Evolutionary conservation across 139 green algal genomes (phyloP).

Genomic region (Chlorella sorokiniana): DNA sequence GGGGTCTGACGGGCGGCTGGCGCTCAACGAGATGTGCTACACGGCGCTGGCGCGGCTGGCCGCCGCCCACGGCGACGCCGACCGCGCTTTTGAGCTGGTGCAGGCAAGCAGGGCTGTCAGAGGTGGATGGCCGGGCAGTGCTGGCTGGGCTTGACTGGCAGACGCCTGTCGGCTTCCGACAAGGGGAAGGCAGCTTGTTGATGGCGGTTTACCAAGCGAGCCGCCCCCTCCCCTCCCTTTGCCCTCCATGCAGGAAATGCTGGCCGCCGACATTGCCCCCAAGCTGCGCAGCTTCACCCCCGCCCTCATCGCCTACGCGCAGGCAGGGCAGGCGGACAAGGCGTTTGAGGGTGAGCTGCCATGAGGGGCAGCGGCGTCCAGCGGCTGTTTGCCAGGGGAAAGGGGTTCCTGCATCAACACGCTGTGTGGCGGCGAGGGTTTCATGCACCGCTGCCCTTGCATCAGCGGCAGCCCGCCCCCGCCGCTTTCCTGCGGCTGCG

Average conservation of each 20-base stretch:
- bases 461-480: too few species aligned
- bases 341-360: slow-evolving; percentile 36
- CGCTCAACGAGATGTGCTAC: slow-evolving; percentile 38
- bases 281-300: slow-evolving; percentile 61
- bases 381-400: too few species aligned
- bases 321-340: slow-evolving; percentile 36
- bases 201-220: too few species aligned
- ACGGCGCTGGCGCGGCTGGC: slow-evolving; percentile 47
- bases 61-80: slow-evolving; percentile 40
- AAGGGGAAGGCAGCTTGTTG: too few species aligned
- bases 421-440: too few species aligned
- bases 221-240: neutral
- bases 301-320: slow-evolving; percentile 52
- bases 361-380: too few species aligned
- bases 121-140: neutral
- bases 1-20: neutral
- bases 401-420: too few species aligned
- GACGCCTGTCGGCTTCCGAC: neutral
- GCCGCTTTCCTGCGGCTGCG: neutral
- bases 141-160: neutral
- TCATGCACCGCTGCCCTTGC: too few species aligned
- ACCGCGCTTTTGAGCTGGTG: slow-evolving; percentile 45
- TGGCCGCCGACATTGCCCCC: slow-evolving; percentile 22
- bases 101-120: neutral
- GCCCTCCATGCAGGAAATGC: slow-evolving; percentile 3